Conservation (phyloP, 306 rosid species). For the Quercus alba region DNA sequence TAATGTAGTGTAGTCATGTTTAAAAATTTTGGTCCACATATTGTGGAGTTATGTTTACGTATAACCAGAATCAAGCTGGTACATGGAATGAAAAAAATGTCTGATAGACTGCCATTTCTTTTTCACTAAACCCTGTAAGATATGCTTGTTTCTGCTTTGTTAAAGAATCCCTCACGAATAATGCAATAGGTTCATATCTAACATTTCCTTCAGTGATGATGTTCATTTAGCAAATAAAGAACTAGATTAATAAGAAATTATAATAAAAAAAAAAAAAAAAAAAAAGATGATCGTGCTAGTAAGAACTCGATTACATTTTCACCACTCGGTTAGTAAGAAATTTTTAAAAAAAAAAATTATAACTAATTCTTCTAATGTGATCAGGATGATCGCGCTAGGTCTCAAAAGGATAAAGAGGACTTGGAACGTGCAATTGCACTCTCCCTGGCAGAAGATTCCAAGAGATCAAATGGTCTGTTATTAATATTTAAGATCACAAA, state of each 20-base stretch:
- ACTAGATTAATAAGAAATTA: constrained; percentile 7
- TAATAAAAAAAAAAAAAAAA: too few species aligned
- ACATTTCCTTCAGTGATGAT: not conserved
- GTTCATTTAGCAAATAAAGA: not conserved
- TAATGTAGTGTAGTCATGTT: not conserved
- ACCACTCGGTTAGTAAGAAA: constrained; percentile 14
- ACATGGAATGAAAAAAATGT: not conserved
- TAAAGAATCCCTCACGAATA: not conserved
- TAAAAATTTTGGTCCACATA: too few species aligned
- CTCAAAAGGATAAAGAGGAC: constrained; percentile 78
- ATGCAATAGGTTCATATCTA: not conserved
- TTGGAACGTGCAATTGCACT: constrained; percentile 65
- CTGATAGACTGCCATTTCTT: too few species aligned
- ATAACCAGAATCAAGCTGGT: not conserved
- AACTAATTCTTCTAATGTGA: constrained; percentile 19
- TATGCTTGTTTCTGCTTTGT: not conserved
- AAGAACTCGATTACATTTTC: not conserved
- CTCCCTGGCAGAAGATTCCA: constrained; percentile 68
- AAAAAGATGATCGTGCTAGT: too few species aligned
- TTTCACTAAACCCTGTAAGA: not conserved
- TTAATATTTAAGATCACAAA: not conserved
- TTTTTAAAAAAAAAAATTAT: not conserved
- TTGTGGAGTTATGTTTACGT: not conserved
- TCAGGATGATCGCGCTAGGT: constrained; percentile 70
- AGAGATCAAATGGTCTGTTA: constrained; percentile 55